Evolutionary conservation across 352 stramenopile species (phyloP).

Genomic region (Pythium phragmitis): DNA sequence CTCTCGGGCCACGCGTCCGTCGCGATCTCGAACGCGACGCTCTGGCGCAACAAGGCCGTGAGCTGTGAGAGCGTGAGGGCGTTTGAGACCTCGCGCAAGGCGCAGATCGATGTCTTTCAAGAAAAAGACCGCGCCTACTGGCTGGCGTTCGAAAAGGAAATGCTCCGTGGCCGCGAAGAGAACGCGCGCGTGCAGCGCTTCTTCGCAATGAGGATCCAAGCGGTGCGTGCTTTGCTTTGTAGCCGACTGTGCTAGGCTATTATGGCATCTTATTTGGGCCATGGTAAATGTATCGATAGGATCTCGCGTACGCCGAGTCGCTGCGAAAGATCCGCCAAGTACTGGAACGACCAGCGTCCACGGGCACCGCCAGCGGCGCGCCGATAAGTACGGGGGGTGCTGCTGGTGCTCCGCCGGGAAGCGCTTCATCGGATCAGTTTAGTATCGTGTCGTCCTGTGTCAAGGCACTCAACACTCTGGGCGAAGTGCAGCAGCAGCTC

Average conservation of each 20-base stretch:
- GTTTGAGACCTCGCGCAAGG: constrained; percentile 63
- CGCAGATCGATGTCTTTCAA: constrained; percentile 73
- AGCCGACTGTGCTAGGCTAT: background rate
- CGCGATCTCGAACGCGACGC: constrained; percentile 32
- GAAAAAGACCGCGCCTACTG: constrained; percentile 69
- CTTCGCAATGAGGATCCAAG: constrained; percentile 63
- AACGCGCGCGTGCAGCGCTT: constrained; percentile 68
- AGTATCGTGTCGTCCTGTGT: constrained; percentile 50
- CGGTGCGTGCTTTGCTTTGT: constrained; percentile 27
- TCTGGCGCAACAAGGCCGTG: constrained; percentile 60
- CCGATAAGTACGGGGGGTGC: background rate
- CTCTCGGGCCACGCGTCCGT: constrained; percentile 13
- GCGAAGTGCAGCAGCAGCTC: constrained; percentile 75
- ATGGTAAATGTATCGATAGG: constrained; percentile 22
- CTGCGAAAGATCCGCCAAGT: constrained; percentile 57
- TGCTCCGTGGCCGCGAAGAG: constrained; percentile 59
- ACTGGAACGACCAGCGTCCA: constrained; percentile 39
- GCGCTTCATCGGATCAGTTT: constrained; percentile 23
- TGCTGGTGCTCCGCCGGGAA: background rate
- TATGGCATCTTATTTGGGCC: no score
- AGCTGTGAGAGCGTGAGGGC: constrained; percentile 60
- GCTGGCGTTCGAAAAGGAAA: constrained; percentile 78
- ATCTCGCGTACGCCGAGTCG: constrained; percentile 74
- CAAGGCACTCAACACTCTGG: constrained; percentile 58
- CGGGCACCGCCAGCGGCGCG: background rate